Percentiles rank a stretch among this genome's conserved stretches.
phyloP scores from a whole-genome alignment of 1,284 basidiomycete species.

The Erythrobasidium hasegawianum region DNA sequence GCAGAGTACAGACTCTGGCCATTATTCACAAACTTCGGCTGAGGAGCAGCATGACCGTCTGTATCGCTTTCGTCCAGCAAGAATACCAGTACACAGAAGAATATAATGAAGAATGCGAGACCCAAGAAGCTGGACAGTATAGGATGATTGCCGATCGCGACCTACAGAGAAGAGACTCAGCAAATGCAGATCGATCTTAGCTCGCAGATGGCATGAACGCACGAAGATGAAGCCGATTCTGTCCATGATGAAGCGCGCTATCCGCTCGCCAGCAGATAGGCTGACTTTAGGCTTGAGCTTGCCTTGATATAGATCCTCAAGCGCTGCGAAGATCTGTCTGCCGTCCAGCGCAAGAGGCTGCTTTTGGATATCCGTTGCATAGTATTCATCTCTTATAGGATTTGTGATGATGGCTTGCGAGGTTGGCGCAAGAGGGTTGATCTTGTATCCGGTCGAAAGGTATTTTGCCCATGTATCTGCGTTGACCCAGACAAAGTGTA shows the following conservation, averaged over 20 bases:
- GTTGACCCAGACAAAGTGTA: slow-evolving; percentile 84
- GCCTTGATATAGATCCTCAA: slow-evolving; percentile 64
- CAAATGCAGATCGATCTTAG: slow-evolving; percentile 1
- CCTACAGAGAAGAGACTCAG: too few species aligned
- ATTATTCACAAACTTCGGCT: slow-evolving; percentile 17
- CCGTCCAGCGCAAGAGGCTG: slow-evolving; percentile 58
- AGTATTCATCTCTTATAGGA: slow-evolving; percentile 58
- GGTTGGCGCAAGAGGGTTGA: slow-evolving; percentile 53
- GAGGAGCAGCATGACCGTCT: not conserved
- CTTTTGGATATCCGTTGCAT: slow-evolving; percentile 58
- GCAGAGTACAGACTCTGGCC: slow-evolving; percentile 20
- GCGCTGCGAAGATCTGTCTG: slow-evolving; percentile 62
- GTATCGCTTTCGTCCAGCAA: slow-evolving; percentile 38
- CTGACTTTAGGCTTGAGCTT: slow-evolving; percentile 56
- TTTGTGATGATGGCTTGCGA: slow-evolving; percentile 70
- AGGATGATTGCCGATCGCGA: slow-evolving; percentile 46
- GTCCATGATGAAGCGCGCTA: slow-evolving; percentile 42
- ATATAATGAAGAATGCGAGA: slow-evolving; percentile 43
- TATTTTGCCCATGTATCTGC: slow-evolving; percentile 71
- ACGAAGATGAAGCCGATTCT: slow-evolving; percentile 38
- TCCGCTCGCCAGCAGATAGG: slow-evolving; percentile 48
- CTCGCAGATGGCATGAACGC: not conserved
- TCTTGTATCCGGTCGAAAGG: slow-evolving; percentile 81
- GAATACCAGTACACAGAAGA: slow-evolving; percentile 46
- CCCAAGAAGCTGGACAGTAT: slow-evolving; percentile 46